Base-by-base conservation (phyloP, 2,329 filamentous ascomycete genomes). In the Pseudopyricularia cyperi region DNA sequence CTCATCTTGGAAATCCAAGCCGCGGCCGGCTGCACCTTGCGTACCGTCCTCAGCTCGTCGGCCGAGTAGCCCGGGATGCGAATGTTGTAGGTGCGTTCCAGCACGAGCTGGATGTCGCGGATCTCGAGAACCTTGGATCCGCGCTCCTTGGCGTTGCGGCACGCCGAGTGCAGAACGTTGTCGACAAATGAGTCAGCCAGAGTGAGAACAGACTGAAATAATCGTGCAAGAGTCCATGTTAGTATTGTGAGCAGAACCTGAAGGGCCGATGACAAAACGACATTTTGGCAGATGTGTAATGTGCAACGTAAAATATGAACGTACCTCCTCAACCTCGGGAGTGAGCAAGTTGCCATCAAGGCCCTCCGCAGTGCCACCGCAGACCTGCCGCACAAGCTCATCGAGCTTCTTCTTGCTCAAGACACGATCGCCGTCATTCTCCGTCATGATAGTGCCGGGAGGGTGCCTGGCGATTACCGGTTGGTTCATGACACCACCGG, bases 331-430 rank as follows among this genome's bases (percentile, higher is more conserved):
- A 49, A 95, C 91, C 59, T 97, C 93, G 0, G 93, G 88, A 28
- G 88, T 88, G 57, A 97, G 71, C 35, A 83, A 79, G 63, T 91
- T 88, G 55, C 82, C 82, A 57, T 87, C 85, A 48, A 80, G 77
- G n/a, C 79, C 74, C 55, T 87, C 84, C 1, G 80, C 78, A 26
- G 81, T 83, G 9, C 85, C 85, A 52, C 90, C 90, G 34, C 89
- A 95, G 54, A 97, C 89, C 68, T 97, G 91, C 50, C 90, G 82
- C 8, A 97, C 90, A 35, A 98, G 76, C 65, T 96, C 91, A 62
- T 98, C 90, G 39, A 98, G 76, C 71, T 95, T 97, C 71, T 95
- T 94, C 79, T 96, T 96, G 71, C 86, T 94, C n/a, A 98, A 74
- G 1, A 98, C 86, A 44, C 90, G 84, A 61, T 96, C 89, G 26